A percentile compares a stretch with the other conserved stretches of the same genome.
These are phyloP conservation scores for Camellia oleifera DNA, from an alignment of 179 eudicot genomes.

Conservation along the genomic window DNA sequence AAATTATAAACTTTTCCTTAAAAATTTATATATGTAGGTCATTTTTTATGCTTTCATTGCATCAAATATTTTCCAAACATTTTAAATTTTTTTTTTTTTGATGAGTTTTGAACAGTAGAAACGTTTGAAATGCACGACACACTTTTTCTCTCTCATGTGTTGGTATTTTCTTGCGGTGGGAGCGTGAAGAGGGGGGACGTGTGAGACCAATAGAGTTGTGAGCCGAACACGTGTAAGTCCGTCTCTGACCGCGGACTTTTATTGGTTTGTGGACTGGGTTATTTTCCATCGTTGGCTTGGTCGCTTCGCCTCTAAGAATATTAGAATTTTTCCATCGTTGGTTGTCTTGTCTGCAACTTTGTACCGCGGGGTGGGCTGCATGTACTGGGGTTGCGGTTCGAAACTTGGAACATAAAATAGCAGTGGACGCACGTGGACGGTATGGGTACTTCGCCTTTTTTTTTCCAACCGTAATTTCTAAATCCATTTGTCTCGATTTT, in stretches of 20 bases:
- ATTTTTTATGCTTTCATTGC: too few relatives aligned
- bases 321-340: neutral
- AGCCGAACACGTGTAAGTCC: conserved; percentile 10
- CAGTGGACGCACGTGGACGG: conserved; percentile 4
- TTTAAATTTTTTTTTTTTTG: too few relatives aligned
- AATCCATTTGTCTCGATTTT: neutral
- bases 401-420: neutral
- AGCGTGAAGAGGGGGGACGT: neutral
- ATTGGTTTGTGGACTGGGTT: neutral
- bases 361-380: too few relatives aligned
- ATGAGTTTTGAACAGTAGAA: too few relatives aligned
- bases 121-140: too few relatives aligned
- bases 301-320: neutral
- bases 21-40: too few relatives aligned
- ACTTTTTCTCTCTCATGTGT: too few relatives aligned
- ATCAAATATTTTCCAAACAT: too few relatives aligned
- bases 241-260: neutral
- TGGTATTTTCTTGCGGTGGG: neutral
- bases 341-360: too few relatives aligned
- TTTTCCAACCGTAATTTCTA: neutral
- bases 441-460: neutral
- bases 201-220: conserved; percentile 6
- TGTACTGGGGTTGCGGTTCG: too few relatives aligned
- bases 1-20: too few relatives aligned
- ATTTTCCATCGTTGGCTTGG: neutral